phyloP scores from a whole-genome alignment of 352 stramenopile genomes.

The Pythium diclinum region DNA sequence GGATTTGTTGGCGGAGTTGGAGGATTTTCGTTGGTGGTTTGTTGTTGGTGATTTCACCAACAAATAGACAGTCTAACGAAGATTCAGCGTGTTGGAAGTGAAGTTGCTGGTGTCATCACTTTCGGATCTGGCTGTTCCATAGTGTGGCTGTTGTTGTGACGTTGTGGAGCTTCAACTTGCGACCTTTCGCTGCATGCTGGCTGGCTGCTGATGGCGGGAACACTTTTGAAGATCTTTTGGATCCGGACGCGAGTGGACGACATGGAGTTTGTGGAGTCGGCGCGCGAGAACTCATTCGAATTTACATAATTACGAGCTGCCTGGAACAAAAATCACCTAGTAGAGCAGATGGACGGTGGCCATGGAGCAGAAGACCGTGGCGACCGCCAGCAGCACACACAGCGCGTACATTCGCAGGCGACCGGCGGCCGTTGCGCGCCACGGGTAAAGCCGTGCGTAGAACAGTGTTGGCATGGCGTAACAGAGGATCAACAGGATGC shows the following conservation, averaged over 20 bases:
- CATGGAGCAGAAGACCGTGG: conserved; percentile 52
- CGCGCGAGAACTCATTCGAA: neutral
- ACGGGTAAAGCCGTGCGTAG: conserved; percentile 48
- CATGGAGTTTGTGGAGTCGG: neutral
- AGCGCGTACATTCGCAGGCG: conserved; percentile 33
- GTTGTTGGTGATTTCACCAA: neutral
- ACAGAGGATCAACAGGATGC: conserved; percentile 67
- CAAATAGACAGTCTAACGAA: no score
- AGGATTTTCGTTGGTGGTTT: neutral
- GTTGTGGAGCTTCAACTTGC: neutral
- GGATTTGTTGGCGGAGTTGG: neutral
- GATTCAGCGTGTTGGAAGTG: neutral
- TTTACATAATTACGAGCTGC: neutral
- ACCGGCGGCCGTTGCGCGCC: conserved; percentile 30
- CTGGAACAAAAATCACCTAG: neutral
- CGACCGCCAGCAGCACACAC: conserved; percentile 32
- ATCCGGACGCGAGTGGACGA: neutral
- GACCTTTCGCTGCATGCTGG: neutral
- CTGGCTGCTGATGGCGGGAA: neutral
- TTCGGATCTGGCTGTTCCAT: neutral
- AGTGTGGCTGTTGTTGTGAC: neutral
- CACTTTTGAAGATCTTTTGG: neutral
- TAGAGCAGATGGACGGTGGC: conserved; percentile 43
- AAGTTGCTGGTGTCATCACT: neutral
- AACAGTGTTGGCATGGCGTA: conserved; percentile 68